Percentiles rank a stretch among this genome's conserved stretches.
Evolutionary conservation across 768 basidiomycete genomes (phyloP).

Genomic region (Rhizopogon vesiculosus): DNA sequence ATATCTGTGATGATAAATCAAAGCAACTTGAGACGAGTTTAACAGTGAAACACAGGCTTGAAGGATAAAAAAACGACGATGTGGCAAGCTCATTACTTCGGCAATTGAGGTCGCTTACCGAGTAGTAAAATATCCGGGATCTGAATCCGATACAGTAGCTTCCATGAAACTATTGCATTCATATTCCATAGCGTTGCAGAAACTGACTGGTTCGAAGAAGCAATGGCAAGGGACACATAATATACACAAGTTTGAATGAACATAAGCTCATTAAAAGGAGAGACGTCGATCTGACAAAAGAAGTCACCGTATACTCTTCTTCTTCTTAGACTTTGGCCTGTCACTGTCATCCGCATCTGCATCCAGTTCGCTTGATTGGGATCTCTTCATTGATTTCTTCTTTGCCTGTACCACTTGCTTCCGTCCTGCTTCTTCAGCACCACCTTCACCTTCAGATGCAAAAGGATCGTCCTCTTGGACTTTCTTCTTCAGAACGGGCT

Average conservation of each 20-base stretch:
- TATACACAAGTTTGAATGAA: no score
- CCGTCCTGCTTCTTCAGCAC: slow-evolving; percentile 1
- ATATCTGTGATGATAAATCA: no score
- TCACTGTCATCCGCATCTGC: not conserved
- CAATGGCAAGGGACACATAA: no score
- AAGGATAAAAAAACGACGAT: no score
- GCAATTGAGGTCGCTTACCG: no score
- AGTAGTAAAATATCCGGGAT: not conserved
- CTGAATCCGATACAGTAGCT: no score
- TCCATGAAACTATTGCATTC: not conserved
- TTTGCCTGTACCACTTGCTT: not conserved
- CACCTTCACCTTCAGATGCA: slow-evolving; percentile 44
- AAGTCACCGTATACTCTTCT: not conserved
- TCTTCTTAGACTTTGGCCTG: not conserved
- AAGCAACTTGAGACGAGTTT: no score
- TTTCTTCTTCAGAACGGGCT: slow-evolving; percentile 45
- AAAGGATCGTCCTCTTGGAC: slow-evolving; percentile 46
- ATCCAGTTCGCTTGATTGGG: not conserved
- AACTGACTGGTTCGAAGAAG: not conserved
- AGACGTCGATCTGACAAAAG: no score
- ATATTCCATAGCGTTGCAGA: not conserved
- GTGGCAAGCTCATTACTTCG: no score
- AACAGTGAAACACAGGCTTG: no score
- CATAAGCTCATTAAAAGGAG: no score
- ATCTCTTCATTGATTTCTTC: not conserved